Base-by-base conservation (phyloP, 202 grass and related monocot genomes). In the Schoenoplectus tabernaemontani region DNA sequence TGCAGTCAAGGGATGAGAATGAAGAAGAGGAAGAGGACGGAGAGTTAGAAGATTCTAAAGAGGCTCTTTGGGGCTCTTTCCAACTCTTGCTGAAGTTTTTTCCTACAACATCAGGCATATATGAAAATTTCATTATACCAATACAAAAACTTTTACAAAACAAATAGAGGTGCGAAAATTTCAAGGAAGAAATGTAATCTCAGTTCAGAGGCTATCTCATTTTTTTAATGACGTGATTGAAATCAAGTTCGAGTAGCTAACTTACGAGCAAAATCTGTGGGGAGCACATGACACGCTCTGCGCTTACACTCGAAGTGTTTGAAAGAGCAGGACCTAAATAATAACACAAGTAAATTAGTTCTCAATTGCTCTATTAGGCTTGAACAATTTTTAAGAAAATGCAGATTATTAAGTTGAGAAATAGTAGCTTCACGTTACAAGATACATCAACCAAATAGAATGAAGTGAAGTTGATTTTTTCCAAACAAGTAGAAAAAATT, bases 1-100 rank as follows among this genome's bases (percentile, higher is more conserved):
- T 90, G n/a, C 91, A 91, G 66, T 99, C 96, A 39, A 91, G 78
- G 67, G 92, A 96, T 50, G 96, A 93, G 59, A 89, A 96, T 5
- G 96, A 93, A 0, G 92, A 98, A 54, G 86, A 89, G 36, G 96
- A 95, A 24, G 96, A 99, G 6, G 90, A 92, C 80, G 78, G 83
- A 44, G 89, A 99, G 33, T 88, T 86, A 11, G 82, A 92, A n/a
- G 85, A 82, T 44, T 95, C 96, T 56, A 88, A 51, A 62, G 88
- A 93, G 51, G 58, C 65, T 83, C 59, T 91, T 62, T 80, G 96
- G 67, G 82, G 90, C 30, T 92, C 90, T 73, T 87, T 81, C 83
- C 88, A 86, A 8, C 84, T 91, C 79, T 87, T 95, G 81, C 85
- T 92, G 38, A 82, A 77, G 78, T 81, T 95, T 81, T 92, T 84